These are phyloP conservation scores for Gnetum montanum DNA, from an alignment of 75 land plant genomes.

Conservation along the genomic window DNA sequence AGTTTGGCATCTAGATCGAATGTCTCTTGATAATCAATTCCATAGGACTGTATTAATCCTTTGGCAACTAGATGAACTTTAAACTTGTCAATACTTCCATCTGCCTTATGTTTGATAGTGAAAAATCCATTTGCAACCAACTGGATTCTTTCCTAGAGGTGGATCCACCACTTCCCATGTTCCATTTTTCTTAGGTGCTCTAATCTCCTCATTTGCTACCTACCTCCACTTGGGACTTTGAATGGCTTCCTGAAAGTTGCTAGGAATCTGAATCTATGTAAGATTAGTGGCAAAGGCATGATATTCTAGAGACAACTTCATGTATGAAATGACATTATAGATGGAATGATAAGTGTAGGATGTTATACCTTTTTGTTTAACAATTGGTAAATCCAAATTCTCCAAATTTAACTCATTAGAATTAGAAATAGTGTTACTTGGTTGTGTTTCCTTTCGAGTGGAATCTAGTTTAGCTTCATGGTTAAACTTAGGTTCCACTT, in stretches of 20 bases:
- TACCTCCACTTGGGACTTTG: background rate
- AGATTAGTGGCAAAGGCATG: no score
- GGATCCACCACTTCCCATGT: background rate
- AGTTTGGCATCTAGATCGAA: constrained; percentile 14
- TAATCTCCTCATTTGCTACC: background rate
- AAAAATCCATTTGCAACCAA: background rate
- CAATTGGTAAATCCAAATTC: no score
- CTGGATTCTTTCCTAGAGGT: background rate
- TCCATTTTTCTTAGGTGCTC: background rate
- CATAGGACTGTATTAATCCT: background rate
- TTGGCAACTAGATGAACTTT: background rate
- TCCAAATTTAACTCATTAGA: no score
- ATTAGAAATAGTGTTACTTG: no score
- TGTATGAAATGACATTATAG: no score
- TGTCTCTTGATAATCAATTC: constrained; percentile 2
- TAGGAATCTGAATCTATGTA: no score
- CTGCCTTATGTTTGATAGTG: background rate
- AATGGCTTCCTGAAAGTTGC: background rate
- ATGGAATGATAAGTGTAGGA: no score
- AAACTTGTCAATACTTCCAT: background rate
- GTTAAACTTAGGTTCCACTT: no score
- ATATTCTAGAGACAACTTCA: no score
- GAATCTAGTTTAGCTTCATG: no score
- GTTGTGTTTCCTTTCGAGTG: no score
- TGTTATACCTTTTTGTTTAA: no score